phyloP scores from a whole-genome alignment of 1,284 basidiomycete species.

The Ustilago cynodontis region DNA sequence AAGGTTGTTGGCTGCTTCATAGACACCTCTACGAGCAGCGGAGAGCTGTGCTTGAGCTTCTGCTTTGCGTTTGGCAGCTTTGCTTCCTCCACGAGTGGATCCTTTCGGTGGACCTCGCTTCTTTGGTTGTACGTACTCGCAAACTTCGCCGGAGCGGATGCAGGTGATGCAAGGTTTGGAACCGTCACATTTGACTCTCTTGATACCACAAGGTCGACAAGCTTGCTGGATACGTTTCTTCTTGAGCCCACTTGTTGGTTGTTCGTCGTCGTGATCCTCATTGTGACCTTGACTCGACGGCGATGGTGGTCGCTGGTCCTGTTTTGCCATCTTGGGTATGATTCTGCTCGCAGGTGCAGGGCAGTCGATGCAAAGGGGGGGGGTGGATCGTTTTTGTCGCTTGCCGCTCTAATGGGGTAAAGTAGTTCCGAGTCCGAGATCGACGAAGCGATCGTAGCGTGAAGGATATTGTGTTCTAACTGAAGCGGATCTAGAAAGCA shows the following conservation, averaged over 20 bases:
- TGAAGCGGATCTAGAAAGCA: not conserved
- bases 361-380: not conserved
- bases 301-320: not conserved
- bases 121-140: conserved; percentile 59
- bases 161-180: conserved; percentile 55
- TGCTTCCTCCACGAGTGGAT: conserved; percentile 52
- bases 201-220: conserved; percentile 55
- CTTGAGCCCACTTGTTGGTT: conserved; percentile 30
- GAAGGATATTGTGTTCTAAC: not conserved
- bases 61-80: conserved; percentile 31
- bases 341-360: not conserved
- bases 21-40: conserved; percentile 13
- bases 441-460: not conserved
- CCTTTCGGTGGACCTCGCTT: conserved; percentile 62
- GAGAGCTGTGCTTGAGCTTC: conserved; percentile 13
- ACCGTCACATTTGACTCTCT: conserved; percentile 61
- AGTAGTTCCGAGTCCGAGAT: not conserved
- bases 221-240: conserved; percentile 62
- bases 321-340: conserved; percentile 15
- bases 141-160: conserved; percentile 48
- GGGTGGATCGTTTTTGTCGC: too few species aligned
- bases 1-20: conserved; percentile 21
- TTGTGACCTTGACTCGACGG: conserved; percentile 11
- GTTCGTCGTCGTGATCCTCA: conserved; percentile 29
- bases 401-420: too few species aligned